These are phyloP conservation scores for Neonectria hederae DNA, from an alignment of 2,329 filamentous ascomycete species.

Conservation along the genomic window DNA sequence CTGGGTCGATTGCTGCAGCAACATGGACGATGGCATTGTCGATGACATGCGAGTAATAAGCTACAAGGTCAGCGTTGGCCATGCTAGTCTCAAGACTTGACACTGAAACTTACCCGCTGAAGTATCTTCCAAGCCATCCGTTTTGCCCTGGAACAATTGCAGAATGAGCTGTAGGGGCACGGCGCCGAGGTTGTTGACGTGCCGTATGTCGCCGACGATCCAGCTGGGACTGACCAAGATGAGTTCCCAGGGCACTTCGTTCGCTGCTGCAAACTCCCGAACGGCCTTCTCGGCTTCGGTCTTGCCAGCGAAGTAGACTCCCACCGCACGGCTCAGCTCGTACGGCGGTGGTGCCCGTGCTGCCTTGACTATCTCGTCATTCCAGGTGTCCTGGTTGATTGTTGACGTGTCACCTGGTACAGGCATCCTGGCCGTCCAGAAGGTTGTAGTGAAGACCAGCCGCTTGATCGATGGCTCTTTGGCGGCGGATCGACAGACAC, in stretches of 20 bases:
- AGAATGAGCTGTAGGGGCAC: not conserved
- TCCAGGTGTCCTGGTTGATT: not conserved
- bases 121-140: not conserved
- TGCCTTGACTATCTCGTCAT: not conserved
- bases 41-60: not conserved
- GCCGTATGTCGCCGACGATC: constrained; percentile 10
- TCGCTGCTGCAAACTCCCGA: not conserved
- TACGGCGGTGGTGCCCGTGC: not conserved
- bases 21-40: not conserved
- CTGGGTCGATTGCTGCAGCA: not conserved
- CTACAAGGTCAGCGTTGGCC: not conserved
- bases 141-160: constrained; percentile 1
- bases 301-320: not conserved
- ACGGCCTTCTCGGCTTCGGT: not conserved
- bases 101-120: not conserved
- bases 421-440: not conserved
- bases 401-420: not conserved
- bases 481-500: not conserved
- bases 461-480: not conserved
- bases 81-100: not conserved
- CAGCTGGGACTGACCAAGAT: constrained; percentile 12
- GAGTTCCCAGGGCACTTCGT: constrained; percentile 9
- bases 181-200: constrained; percentile 4
- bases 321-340: not conserved
- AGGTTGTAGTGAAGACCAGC: not conserved